Evolutionary conservation across 75 land plant genomes (phyloP).

Genomic region (Larix kaempferi): DNA sequence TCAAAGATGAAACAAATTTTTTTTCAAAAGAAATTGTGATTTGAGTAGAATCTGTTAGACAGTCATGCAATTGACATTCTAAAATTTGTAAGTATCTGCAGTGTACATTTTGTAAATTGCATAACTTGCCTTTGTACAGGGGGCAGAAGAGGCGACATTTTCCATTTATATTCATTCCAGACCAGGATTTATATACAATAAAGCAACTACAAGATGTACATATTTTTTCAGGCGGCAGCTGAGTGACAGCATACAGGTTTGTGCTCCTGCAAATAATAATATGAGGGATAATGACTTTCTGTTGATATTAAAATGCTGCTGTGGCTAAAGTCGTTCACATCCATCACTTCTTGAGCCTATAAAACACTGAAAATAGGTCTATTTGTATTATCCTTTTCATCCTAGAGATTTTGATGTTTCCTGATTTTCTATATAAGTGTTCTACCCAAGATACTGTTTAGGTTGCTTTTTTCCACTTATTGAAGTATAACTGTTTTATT

Average conservation of each 20-base stretch:
- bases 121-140: slow-evolving; percentile 34
- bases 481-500: slow-evolving; percentile 4
- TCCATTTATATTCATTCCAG: slow-evolving; percentile 89
- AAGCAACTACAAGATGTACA: slow-evolving; percentile 61
- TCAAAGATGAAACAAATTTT: too few relatives aligned
- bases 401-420: neutral
- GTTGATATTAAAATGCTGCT: neutral
- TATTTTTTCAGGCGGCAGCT: slow-evolving; percentile 78
- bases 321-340: neutral
- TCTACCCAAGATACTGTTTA: neutral
- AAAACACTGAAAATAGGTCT: neutral
- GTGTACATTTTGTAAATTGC: neutral
- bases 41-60: neutral
- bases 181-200: slow-evolving; percentile 83
- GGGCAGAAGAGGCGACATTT: slow-evolving; percentile 61
- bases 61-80: neutral
- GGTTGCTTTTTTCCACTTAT: neutral
- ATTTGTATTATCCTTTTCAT: neutral
- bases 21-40: too few relatives aligned
- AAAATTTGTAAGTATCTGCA: neutral
- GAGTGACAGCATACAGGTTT: slow-evolving; percentile 80
- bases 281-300: neutral
- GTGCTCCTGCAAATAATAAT: neutral
- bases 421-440: neutral
- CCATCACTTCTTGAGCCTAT: neutral